Evolutionary conservation across 495 filamentous ascomycete species (phyloP).

Genomic region (Penicillium arizonense): DNA sequence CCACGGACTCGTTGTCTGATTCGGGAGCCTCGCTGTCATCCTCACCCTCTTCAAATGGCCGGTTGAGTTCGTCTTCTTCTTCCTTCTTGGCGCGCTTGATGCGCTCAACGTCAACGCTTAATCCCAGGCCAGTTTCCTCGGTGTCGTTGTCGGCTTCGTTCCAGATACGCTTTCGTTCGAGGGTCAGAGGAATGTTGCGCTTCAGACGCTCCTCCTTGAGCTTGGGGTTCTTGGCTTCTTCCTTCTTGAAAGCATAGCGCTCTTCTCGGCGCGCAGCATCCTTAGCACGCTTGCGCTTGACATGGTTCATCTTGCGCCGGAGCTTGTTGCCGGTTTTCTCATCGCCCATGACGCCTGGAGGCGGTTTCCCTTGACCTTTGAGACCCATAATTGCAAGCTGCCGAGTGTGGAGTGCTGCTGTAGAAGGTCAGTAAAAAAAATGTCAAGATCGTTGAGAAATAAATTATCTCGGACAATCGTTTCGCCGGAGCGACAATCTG

Average conservation of each 20-base stretch:
- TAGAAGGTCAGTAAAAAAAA: conserved; percentile 9
- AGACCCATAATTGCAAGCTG: conserved; percentile 22
- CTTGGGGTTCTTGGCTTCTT: conserved; percentile 82
- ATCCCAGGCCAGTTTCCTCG: conserved; percentile 60
- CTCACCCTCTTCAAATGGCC: conserved; percentile 32
- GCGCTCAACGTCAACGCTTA: conserved; percentile 75
- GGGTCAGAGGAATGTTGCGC: conserved; percentile 76
- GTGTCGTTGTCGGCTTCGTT: conserved; percentile 78
- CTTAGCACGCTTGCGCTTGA: conserved; percentile 72
- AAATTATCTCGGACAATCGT: conserved; percentile 26
- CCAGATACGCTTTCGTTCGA: conserved; percentile 90
- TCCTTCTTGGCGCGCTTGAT: conserved; percentile 70
- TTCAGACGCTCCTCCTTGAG: conserved; percentile 67
- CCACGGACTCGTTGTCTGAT: conserved; percentile 59
- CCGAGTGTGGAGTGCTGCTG: neutral
- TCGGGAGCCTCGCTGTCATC: conserved; percentile 43
- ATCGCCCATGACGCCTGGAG: conserved; percentile 23
- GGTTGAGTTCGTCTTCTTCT: conserved; percentile 54
- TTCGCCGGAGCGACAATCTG: conserved; percentile 18
- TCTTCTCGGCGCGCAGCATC: conserved; percentile 71
- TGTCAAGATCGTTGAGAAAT: conserved; percentile 22
- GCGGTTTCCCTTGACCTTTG: conserved; percentile 25
- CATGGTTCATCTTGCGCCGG: conserved; percentile 68
- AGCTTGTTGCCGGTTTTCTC: conserved; percentile 64
- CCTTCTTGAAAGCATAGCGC: conserved; percentile 72